Percentiles rank a stretch among this genome's conserved stretches.
phyloP scores from a whole-genome alignment of 2,329 filamentous ascomycete genomes.

The Aspergillus sp. region DNA sequence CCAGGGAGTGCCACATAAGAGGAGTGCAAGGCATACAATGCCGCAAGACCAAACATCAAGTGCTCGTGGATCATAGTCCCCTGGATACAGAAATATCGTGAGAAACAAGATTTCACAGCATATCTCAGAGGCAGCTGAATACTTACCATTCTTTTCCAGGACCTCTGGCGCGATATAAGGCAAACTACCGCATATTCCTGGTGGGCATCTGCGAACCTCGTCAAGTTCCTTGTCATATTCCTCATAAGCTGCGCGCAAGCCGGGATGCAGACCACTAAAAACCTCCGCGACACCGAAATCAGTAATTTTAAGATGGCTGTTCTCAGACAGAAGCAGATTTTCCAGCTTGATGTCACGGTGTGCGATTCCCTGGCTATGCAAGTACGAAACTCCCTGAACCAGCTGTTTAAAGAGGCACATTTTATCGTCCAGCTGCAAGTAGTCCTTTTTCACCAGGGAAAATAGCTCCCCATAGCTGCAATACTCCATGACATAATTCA shows the following conservation, averaged over 20 bases:
- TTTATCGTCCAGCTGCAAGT: slow-evolving; percentile 64
- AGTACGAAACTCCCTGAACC: slow-evolving; percentile 73
- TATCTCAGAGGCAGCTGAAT: slow-evolving; percentile 16
- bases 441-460: slow-evolving; percentile 65
- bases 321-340: slow-evolving; percentile 72
- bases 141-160: slow-evolving; percentile 59
- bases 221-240: slow-evolving; percentile 70
- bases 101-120: no score
- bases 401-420: slow-evolving; percentile 88
- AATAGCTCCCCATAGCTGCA: slow-evolving; percentile 80
- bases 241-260: slow-evolving; percentile 66
- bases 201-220: slow-evolving; percentile 65
- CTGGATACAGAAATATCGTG: slow-evolving; percentile 17
- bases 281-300: slow-evolving; percentile 89
- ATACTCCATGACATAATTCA: slow-evolving; percentile 93
- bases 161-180: slow-evolving; percentile 89
- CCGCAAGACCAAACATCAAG: slow-evolving; percentile 84
- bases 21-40: slow-evolving; percentile 75
- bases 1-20: slow-evolving; percentile 71
- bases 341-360: slow-evolving; percentile 90
- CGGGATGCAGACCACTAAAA: slow-evolving; percentile 76
- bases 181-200: slow-evolving; percentile 77
- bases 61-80: slow-evolving; percentile 66
- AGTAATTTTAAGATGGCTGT: slow-evolving; percentile 82
- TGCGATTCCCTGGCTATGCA: slow-evolving; percentile 79